phyloP scores from a whole-genome alignment of 306 rosid species.

The cucumber (Cucumis sativus) region Cucumber_9930_V3 NC_026660.2:29568001-29568500 shows the following conservation, averaged over 20 bases:
- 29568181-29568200: constrained; percentile 27
- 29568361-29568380: constrained; percentile 77
- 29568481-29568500: constrained; percentile 57
- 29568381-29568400: constrained; percentile 29
- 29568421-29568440: constrained; percentile 75
- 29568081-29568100: constrained; percentile 42
- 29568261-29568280: constrained; percentile 27
- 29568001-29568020: constrained; percentile 43
- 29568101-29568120: constrained; percentile 34
- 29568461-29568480: constrained; percentile 74
- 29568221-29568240: constrained; percentile 26
- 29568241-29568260: constrained; percentile 39
- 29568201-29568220: constrained; percentile 39
- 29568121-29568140: constrained; percentile 30
- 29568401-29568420: constrained; percentile 55
- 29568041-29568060: constrained; percentile 32
- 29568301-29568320: constrained; percentile 38
- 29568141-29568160: constrained; percentile 33
- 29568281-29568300: constrained; percentile 49
- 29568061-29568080: constrained; percentile 38
- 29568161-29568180: constrained; percentile 36
- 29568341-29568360: constrained; percentile 58
- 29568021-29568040: constrained; percentile 35
- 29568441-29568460: constrained; percentile 54
- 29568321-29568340: constrained; percentile 61